These are phyloP conservation scores for Penicillium sp. DNA, from an alignment of 2,329 filamentous ascomycete genomes.

Conservation along the genomic window DNA sequence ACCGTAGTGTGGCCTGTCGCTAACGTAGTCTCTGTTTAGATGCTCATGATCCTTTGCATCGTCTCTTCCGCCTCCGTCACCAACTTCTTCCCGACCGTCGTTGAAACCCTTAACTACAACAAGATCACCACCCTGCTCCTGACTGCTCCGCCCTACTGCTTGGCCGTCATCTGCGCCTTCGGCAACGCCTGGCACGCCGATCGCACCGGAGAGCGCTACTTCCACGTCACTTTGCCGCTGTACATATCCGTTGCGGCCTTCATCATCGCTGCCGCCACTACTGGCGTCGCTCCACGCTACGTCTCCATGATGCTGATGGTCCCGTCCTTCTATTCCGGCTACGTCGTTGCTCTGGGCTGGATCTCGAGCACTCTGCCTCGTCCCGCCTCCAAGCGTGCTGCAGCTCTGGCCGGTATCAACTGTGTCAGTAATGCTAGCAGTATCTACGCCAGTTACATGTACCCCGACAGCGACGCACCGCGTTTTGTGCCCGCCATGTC, in stretches of 20 bases:
- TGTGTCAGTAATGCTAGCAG: conserved; percentile 66
- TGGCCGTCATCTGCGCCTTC: conserved; percentile 61
- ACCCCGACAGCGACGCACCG: conserved; percentile 50
- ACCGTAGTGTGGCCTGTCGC: not conserved
- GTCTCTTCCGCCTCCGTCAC: conserved; percentile 59
- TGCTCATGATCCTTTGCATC: conserved; percentile 59
- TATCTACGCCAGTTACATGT: conserved; percentile 71
- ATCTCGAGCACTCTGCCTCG: conserved; percentile 73
- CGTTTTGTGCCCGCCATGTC: conserved; percentile 59
- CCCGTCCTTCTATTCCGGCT: conserved; percentile 62
- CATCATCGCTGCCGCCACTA: conserved; percentile 66
- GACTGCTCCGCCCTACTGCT: conserved; percentile 63
- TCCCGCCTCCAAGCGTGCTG: conserved; percentile 71
- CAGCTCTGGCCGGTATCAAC: conserved; percentile 74
- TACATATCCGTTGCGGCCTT: conserved; percentile 62
- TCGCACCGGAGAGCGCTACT: conserved; percentile 67
- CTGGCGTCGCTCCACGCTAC: conserved; percentile 61
- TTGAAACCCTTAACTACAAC: conserved; percentile 64
- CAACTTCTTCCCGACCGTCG: conserved; percentile 70
- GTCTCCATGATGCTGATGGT: conserved; percentile 71
- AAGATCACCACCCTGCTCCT: conserved; percentile 61
- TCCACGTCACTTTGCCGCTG: conserved; percentile 64
- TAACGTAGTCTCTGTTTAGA: conserved; percentile 29
- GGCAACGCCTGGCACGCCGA: conserved; percentile 70
- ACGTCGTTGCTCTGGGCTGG: conserved; percentile 69